These are phyloP conservation scores for Pseudocercospora cruenta DNA, from an alignment of 2,329 filamentous ascomycete genomes.

Conservation along the genomic window DNA sequence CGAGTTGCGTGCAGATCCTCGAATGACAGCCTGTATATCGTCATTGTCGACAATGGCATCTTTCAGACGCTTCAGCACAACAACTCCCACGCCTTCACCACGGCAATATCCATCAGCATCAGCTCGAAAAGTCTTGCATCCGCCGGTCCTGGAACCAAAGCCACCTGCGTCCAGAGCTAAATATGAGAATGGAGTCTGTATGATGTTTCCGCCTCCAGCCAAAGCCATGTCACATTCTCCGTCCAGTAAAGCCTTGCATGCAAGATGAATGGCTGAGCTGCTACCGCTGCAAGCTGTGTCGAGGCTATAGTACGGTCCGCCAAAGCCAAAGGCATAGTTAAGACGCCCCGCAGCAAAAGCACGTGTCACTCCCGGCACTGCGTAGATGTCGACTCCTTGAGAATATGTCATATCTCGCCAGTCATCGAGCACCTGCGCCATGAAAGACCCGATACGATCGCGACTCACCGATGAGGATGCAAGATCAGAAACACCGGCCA, in stretches of 20 bases:
- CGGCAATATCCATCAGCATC: slow-evolving; percentile 43
- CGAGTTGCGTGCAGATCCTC: slow-evolving; percentile 43
- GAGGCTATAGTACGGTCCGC: slow-evolving; percentile 29
- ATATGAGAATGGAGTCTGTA: slow-evolving; percentile 6
- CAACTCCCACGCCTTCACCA: slow-evolving; percentile 35
- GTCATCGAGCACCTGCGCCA: too few relatives aligned
- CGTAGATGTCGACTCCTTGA: too few relatives aligned
- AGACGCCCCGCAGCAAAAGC: slow-evolving; percentile 30
- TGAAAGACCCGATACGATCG: too few relatives aligned
- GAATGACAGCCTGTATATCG: slow-evolving; percentile 37
- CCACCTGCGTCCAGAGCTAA: slow-evolving; percentile 22
- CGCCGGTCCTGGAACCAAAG: slow-evolving; percentile 26
- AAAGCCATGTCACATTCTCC: slow-evolving; percentile 28
- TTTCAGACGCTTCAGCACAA: slow-evolving; percentile 41
- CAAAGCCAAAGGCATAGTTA: slow-evolving; percentile 33
- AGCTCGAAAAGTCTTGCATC: slow-evolving; percentile 38
- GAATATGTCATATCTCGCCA: too few relatives aligned
- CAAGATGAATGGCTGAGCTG: slow-evolving; percentile 27
- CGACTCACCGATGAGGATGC: too few relatives aligned
- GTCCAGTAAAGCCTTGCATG: slow-evolving; percentile 27
- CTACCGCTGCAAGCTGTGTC: slow-evolving; percentile 31
- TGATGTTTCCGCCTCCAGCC: slow-evolving; percentile 16
- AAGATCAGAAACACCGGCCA: too few relatives aligned
- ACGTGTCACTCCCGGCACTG: too few relatives aligned
- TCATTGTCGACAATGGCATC: slow-evolving; percentile 44